Conservation (phyloP, 2,329 filamentous ascomycete genomes). For the Xylariaceae sp. region DNA sequence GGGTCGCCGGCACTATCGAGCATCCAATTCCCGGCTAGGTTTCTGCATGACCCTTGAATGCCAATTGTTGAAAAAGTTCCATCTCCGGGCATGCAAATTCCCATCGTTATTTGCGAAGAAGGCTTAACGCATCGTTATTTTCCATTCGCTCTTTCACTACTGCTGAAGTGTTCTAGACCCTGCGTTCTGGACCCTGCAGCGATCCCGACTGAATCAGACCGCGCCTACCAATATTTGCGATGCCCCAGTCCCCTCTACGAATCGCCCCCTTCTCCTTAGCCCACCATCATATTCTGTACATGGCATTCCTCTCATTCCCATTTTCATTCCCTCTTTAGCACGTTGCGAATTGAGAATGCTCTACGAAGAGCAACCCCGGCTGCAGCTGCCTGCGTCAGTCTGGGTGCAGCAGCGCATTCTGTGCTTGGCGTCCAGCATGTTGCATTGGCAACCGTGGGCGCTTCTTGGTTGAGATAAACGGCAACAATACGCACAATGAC, state of each 20-base stretch:
- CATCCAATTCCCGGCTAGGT: constrained; percentile 4
- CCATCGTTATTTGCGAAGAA: constrained; percentile 7
- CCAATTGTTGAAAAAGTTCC: constrained; percentile 22
- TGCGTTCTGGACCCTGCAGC: too few species aligned
- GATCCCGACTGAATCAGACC: too few species aligned
- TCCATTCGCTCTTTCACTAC: background rate
- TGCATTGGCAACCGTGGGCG: background rate
- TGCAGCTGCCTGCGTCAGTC: constrained; percentile 13
- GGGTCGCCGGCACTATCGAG: too few species aligned
- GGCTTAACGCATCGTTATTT: background rate
- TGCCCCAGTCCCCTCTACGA: background rate
- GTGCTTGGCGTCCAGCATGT: constrained; percentile 7
- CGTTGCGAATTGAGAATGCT: constrained; percentile 29
- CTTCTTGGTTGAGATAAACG: constrained; percentile 2
- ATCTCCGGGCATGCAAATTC: constrained; percentile 18
- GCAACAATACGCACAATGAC: background rate
- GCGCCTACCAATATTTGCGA: too few species aligned
- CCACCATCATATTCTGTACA: constrained; percentile 12
- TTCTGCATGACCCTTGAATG: constrained; percentile 24
- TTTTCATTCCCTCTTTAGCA: constrained; percentile 27
- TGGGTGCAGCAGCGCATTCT: background rate
- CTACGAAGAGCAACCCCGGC: background rate
- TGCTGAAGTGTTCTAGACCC: constrained; percentile 20
- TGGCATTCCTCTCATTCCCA: constrained; percentile 35
- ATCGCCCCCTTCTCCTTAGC: background rate